These are phyloP conservation scores for Fusarium hainanense DNA, from an alignment of 2,329 filamentous ascomycete genomes.

Conservation along the genomic window DNA sequence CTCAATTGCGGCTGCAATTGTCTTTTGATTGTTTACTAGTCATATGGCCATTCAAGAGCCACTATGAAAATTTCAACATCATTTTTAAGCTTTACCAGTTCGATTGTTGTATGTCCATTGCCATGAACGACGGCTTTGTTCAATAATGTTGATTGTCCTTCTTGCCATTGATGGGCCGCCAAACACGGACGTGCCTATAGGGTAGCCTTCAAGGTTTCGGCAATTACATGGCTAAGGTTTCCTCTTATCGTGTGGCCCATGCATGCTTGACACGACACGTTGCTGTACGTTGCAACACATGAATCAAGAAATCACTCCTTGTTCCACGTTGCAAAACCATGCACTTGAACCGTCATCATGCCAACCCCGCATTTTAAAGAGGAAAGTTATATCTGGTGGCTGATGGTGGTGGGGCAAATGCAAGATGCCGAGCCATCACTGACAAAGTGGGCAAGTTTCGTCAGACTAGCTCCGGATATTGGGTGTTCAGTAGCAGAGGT, in stretches of 20 bases:
- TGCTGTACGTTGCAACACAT: rapidly evolving
- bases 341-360: not conserved
- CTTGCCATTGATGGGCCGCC: not conserved
- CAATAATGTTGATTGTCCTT: not conserved
- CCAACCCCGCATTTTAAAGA: conserved; percentile 7
- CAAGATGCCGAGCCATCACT: not conserved
- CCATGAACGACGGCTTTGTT: not conserved
- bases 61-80: too few relatives aligned
- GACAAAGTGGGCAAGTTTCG: conserved; percentile 17
- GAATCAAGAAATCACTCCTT: rapidly evolving
- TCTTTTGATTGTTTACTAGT: too few relatives aligned
- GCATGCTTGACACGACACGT: not conserved
- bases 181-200: not conserved
- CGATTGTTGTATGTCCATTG: not conserved
- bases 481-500: not conserved
- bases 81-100: not conserved
- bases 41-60: too few relatives aligned
- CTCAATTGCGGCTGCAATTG: too few relatives aligned
- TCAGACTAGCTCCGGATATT: conserved; percentile 7
- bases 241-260: not conserved
- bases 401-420: not conserved
- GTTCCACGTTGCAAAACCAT: too few relatives aligned
- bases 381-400: conserved; percentile 30
- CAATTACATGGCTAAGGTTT: rapidly evolving
- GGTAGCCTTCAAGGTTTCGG: not conserved